These are phyloP conservation scores for Sistotremastrum niveocremeum DNA, from an alignment of 768 basidiomycete species.

Conservation along the genomic window DNA sequence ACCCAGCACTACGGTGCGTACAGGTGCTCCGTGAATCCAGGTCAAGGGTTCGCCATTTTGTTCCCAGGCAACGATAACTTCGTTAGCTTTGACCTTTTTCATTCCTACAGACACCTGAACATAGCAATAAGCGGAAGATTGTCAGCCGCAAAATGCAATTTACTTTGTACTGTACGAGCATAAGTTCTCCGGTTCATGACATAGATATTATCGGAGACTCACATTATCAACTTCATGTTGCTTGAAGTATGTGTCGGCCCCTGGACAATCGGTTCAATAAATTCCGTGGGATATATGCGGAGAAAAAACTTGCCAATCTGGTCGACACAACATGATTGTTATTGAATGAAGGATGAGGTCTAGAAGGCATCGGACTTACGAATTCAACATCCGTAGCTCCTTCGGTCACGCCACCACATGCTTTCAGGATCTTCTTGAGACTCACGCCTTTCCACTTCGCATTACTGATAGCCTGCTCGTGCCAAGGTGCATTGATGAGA, in stretches of 20 bases:
- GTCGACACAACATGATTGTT: too few species aligned
- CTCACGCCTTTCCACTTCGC: slow-evolving; percentile 23
- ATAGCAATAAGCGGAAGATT: not conserved
- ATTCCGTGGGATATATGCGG: too few species aligned
- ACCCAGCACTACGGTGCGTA: slow-evolving; percentile 37
- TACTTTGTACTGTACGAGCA: not conserved
- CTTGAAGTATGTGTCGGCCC: slow-evolving; percentile 47
- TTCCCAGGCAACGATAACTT: slow-evolving; percentile 41
- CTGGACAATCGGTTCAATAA: slow-evolving; percentile 4
- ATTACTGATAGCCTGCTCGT: slow-evolving; percentile 8
- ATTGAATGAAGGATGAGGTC: too few species aligned
- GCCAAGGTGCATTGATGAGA: slow-evolving; percentile 38
- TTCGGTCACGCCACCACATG: slow-evolving; percentile 35
- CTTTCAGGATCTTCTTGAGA: slow-evolving; percentile 41
- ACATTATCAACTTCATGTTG: slow-evolving; percentile 7
- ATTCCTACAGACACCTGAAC: slow-evolving; percentile 30
- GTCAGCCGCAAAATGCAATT: not conserved
- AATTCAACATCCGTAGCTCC: slow-evolving; percentile 40
- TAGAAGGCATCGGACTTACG: slow-evolving; percentile 11
- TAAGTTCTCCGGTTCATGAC: not conserved
- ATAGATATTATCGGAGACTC: not conserved
- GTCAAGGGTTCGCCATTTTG: slow-evolving; percentile 36
- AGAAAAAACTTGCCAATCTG: too few species aligned
- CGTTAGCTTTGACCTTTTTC: slow-evolving; percentile 32
- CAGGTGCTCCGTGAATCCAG: slow-evolving; percentile 37